These are phyloP conservation scores for Apiospora hydei DNA, from an alignment of 2,329 filamentous ascomycete species.

Conservation along the genomic window DNA sequence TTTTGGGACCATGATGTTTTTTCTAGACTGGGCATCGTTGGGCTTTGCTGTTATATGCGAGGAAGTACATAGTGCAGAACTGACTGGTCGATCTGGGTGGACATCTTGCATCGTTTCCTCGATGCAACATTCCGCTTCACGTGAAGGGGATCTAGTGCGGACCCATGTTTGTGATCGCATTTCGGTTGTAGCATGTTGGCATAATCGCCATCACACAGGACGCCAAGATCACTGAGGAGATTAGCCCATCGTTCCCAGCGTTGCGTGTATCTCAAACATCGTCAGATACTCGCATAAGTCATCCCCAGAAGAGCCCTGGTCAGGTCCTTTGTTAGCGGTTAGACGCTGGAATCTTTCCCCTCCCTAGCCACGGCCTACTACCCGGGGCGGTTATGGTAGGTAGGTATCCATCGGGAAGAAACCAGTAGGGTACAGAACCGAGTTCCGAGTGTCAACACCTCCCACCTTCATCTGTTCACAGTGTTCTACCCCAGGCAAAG, in stretches of 20 bases:
- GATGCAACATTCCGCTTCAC: not conserved
- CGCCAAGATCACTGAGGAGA: not conserved
- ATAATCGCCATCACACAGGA: not conserved
- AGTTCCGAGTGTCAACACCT: not conserved
- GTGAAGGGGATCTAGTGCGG: not conserved
- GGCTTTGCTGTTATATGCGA: not conserved
- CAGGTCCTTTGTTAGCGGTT: not conserved
- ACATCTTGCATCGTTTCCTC: not conserved
- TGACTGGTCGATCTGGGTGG: not conserved
- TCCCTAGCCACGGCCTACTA: not conserved
- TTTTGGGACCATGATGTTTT: not conserved
- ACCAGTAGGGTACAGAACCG: not conserved
- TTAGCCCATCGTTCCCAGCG: conserved; percentile 3
- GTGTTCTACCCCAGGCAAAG: not conserved
- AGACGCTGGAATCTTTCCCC: not conserved
- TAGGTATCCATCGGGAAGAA: not conserved
- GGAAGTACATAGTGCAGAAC: not conserved
- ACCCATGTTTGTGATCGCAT: not conserved
- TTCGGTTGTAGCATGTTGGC: conserved; percentile 1
- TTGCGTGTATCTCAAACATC: not conserved
- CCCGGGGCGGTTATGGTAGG: not conserved
- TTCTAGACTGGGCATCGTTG: not conserved
- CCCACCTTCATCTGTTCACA: not conserved
- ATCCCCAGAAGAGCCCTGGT: not conserved
- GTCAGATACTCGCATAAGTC: not conserved